phyloP scores from a whole-genome alignment of 768 basidiomycete genomes.

The Leccinum imitatum region DNA sequence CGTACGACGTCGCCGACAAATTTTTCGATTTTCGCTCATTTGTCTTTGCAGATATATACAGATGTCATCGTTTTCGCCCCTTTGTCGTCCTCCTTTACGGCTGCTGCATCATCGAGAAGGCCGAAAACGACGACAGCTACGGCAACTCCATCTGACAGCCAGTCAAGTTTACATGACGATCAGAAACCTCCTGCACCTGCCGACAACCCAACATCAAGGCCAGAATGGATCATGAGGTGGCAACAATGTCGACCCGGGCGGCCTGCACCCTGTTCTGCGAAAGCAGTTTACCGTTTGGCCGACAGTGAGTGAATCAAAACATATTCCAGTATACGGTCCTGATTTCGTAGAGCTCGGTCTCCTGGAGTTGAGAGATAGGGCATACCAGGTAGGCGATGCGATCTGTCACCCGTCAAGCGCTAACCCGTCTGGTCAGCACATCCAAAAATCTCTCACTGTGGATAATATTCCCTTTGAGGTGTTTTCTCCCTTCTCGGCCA shows the following conservation, averaged over 20 bases:
- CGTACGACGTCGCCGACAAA: slow-evolving; percentile 40
- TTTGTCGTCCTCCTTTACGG: slow-evolving; percentile 65
- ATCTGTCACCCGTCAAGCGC: background rate
- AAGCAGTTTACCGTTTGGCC: slow-evolving; percentile 80
- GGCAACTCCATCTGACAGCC: slow-evolving; percentile 35
- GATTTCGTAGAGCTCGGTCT: slow-evolving; percentile 61
- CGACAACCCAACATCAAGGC: slow-evolving; percentile 39
- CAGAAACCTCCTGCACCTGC: slow-evolving; percentile 8
- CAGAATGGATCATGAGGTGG: slow-evolving; percentile 79
- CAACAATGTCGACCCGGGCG: slow-evolving; percentile 54
- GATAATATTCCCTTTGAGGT: slow-evolving; percentile 85
- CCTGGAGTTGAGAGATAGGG: slow-evolving; percentile 68
- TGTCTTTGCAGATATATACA: slow-evolving; percentile 66
- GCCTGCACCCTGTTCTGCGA: slow-evolving; percentile 78
- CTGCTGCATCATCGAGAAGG: slow-evolving; percentile 21
- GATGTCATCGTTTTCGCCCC: slow-evolving; percentile 84
- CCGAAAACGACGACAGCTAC: slow-evolving; percentile 5
- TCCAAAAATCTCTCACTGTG: slow-evolving; percentile 69
- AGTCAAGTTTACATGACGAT: slow-evolving; percentile 31
- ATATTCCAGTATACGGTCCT: background rate
- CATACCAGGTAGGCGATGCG: slow-evolving; percentile 45
- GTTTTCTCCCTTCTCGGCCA: slow-evolving; percentile 81
- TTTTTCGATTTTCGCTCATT: slow-evolving; percentile 9
- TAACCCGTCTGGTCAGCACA: slow-evolving; percentile 49
- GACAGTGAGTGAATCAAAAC: slow-evolving; percentile 57